Base-by-base conservation (phyloP, 2,329 filamentous ascomycete species). In the Epichloe hybrida region DNA sequence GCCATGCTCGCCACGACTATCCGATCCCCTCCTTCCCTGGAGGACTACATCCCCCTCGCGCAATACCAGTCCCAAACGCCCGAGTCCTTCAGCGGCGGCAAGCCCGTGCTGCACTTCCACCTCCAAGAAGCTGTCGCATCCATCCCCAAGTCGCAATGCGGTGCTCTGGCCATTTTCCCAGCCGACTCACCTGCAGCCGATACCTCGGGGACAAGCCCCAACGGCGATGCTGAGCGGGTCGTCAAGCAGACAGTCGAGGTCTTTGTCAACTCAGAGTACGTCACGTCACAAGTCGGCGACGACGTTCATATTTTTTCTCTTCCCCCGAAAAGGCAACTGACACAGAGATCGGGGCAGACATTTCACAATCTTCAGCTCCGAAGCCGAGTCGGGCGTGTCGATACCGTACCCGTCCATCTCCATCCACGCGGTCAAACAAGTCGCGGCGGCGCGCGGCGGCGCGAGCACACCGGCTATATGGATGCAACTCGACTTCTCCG, bases 331-430 rank as follows among this genome's bases (percentile, higher is more conserved):
- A 3, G 27, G 27, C 27, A 31, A 4, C 48, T 52, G 34, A 46
- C 15, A 17, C 5, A 27, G 17, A 21, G 17, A 17, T 17, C 3
- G 2, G 7, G 27, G 12, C 42, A 71, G 62, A 36, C 61, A 59
- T 57, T 72, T 90, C 50, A 80, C 73, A 13, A 65, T 90, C 53
- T 89, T 81, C 69, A 83, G 81, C 56, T 65, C 69, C 12, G 64
- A 73, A 3, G 74, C 72, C 12, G 70, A 72, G 37, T 74, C 69
- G 17, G 86, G 86, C 55, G 67, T 88, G 43, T 74, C 79, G 41
- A 84, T 90, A 56, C 80, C 84, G 0, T 91, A 89, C 65, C 84
- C 82, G 3, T 71, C 79, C 54, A 86, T 91, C 62, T 81, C 81
- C 21, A 80, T 90, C 15, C 86, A 89, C 63, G 86, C 84, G 0